A percentile compares a stretch with the other conserved stretches of the same genome.
Conservation (phyloP, 192 early-diverging fungal genomes). For the Coemansia erecta region DNA sequence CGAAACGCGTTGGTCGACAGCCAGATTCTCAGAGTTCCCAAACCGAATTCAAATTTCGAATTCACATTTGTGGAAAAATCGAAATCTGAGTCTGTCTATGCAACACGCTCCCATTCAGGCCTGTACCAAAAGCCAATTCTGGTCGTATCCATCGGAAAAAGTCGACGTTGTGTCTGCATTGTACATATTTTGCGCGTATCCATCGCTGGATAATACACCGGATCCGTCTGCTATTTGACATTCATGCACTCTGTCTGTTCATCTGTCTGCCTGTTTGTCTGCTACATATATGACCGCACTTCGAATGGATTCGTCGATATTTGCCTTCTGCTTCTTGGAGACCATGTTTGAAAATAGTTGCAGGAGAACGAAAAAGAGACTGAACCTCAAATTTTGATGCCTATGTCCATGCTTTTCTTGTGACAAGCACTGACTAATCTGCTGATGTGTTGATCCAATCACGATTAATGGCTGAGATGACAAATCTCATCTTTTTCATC, state of each 20-base stretch:
- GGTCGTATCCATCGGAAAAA: constrained; percentile 2
- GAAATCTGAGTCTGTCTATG: background rate
- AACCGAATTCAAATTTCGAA: background rate
- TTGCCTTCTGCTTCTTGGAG: constrained; percentile 54
- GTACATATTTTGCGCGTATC: background rate
- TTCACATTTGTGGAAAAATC: background rate
- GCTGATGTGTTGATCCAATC: too few species aligned
- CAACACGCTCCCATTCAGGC: constrained; percentile 1
- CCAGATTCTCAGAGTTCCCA: too few species aligned
- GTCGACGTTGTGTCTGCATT: background rate
- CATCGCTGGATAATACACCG: background rate
- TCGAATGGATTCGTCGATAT: constrained; percentile 15
- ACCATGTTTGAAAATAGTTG: constrained; percentile 47
- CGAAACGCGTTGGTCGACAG: too few species aligned
- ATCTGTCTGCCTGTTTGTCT: background rate
- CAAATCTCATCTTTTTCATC: too few species aligned
- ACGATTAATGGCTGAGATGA: too few species aligned
- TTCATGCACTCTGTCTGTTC: background rate
- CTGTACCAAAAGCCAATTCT: background rate
- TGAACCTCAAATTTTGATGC: constrained; percentile 3
- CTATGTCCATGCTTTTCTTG: constrained; percentile 4
- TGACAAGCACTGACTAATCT: too few species aligned
- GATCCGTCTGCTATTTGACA: background rate
- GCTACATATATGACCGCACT: too few species aligned
- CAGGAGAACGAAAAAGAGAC: constrained; percentile 30